Evolutionary conservation across 1,284 basidiomycete species (phyloP).

Genomic region (Somion occarium): DNA sequence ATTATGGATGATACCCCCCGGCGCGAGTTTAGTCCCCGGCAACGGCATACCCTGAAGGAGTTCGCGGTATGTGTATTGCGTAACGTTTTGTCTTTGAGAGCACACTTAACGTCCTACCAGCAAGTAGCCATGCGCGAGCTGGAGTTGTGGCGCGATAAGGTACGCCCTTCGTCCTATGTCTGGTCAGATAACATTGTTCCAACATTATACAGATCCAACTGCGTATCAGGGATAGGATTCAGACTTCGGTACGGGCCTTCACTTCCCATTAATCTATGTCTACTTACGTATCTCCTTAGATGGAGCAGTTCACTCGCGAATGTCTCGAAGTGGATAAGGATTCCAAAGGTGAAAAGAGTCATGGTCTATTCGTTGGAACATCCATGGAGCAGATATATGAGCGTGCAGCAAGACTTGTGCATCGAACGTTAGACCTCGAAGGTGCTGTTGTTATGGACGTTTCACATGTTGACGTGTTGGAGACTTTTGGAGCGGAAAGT

Average conservation of each 20-base stretch:
- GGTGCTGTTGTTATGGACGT: conserved; percentile 92
- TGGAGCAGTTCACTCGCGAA: conserved; percentile 94
- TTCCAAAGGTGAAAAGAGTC: conserved; percentile 26
- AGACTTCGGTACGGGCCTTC: conserved; percentile 61
- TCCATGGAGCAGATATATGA: conserved; percentile 89
- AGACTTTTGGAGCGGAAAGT: conserved; percentile 65
- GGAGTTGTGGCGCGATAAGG: conserved; percentile 93
- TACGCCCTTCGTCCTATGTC: conserved; percentile 23
- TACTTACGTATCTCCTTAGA: conserved; percentile 36
- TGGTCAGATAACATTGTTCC: not conserved
- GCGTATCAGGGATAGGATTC: conserved; percentile 86
- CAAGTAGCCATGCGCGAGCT: conserved; percentile 94
- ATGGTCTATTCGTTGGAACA: conserved; percentile 19
- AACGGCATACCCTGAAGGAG: conserved; percentile 90
- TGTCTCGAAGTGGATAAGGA: conserved; percentile 88
- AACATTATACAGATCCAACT: conserved; percentile 67
- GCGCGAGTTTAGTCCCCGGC: conserved; percentile 83
- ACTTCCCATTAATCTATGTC: conserved; percentile 3
- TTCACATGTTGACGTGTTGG: conserved; percentile 84
- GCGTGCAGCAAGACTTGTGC: conserved; percentile 83
- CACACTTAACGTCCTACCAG: conserved; percentile 23
- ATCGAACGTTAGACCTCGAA: conserved; percentile 86
- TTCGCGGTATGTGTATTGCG: conserved; percentile 57
- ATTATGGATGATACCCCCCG: conserved; percentile 85
- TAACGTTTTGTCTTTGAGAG: not conserved